Evolutionary conservation across 2,329 filamentous ascomycete species (phyloP), one percentile per base, ranked within the genome.

Genomic region (Aureobasidium sp.): DNA sequence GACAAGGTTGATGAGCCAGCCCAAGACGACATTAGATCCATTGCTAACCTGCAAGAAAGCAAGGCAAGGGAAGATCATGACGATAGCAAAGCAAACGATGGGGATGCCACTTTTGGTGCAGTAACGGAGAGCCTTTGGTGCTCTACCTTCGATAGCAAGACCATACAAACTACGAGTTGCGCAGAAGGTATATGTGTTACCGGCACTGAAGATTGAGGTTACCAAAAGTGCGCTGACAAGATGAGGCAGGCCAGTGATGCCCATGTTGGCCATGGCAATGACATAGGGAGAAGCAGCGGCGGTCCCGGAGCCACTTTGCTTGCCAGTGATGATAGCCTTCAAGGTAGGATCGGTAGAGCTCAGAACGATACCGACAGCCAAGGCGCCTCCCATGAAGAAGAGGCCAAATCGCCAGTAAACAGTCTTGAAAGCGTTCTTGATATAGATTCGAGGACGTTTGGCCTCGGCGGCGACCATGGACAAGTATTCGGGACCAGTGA

Each of bases 71-170:
- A 71, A 70, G 13, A 67, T 41, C 52, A 72, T 67, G 62, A 81
- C 78, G 1, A 83, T 65, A n/a, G 63, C 66, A 69, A 84, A 82
- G 64, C 78, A 79, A 67, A 78, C 84, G 65, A 84, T 78, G 5
- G 83, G 83, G 1, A 85, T 83, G 67, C 85, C 85, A 13, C 79
- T 79, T 65, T 76, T 78, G 17, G 81, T 87, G 66, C 81, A 85
- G 69, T 82, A 80, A 64, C 78, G 78, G 27, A 88, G 77, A 68
- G 86, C 70, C 37, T 73, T 75, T 0, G 81, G 81, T 0, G 82
- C 81, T 34, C 76, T 76, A 17, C 79, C 78, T 59, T 82, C 79
- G 5, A 83, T 75, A 2, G 82, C 76, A 24, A 84, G 73, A 29
- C 79, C 77, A 71, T 83, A 83, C 44, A 84, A 69, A 51, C 76